A percentile compares a stretch with the other conserved stretches of the same genome.
These are phyloP conservation scores for Kurtzmaniella quercitrusa DNA, from an alignment of 1,139 yeast species.

Conservation along the genomic window DNA sequence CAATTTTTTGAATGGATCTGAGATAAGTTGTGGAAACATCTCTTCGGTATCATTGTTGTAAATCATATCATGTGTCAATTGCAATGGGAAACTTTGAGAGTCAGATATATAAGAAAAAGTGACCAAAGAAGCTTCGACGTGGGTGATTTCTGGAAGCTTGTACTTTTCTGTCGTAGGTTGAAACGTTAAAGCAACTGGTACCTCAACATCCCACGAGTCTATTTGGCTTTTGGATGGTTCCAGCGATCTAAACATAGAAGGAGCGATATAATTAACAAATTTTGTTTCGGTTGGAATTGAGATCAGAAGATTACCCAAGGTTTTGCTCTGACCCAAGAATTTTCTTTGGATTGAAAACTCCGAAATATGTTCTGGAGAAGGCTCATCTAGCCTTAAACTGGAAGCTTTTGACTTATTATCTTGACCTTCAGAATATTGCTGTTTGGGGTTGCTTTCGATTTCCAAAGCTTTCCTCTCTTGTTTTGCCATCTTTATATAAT, in stretches of 20 bases:
- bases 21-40: conserved; percentile 23
- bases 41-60: conserved; percentile 21
- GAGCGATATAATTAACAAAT: conserved; percentile 30
- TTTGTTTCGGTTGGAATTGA: conserved; percentile 26
- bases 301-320: conserved; percentile 13
- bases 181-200: conserved; percentile 26
- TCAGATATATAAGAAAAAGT: conserved; percentile 31
- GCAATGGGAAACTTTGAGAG: conserved; percentile 36
- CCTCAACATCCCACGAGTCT: conserved; percentile 24
- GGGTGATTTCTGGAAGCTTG: conserved; percentile 27
- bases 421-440: background rate
- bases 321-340: background rate
- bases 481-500: background rate
- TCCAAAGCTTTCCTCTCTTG: background rate
- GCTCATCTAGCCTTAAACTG: background rate
- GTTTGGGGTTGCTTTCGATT: background rate
- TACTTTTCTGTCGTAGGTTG: conserved; percentile 9
- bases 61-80: conserved; percentile 38
- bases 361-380: background rate
- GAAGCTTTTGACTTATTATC: background rate
- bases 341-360: background rate
- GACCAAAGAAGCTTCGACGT: conserved; percentile 26
- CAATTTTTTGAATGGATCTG: conserved; percentile 18
- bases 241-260: conserved; percentile 18
- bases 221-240: conserved; percentile 8